Percentiles rank a stretch among this genome's conserved stretches.
Evolutionary conservation across 1,139 yeast genomes (phyloP).

Genomic region (Debaryomyces sp.): DNA sequence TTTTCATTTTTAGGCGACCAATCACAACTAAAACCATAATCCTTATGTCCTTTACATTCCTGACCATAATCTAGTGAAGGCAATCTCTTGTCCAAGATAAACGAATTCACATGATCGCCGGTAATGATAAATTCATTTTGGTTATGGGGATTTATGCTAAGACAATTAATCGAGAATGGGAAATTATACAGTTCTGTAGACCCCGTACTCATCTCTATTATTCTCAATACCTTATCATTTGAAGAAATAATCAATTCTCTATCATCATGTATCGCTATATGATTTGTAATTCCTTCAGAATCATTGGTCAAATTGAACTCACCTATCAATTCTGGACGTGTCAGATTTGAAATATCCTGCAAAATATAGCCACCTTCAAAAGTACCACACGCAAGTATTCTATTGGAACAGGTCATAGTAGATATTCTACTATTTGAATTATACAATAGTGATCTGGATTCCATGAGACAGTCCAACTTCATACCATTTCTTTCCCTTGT

Average conservation of each 20-base stretch:
- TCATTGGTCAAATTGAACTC: conserved; percentile 47
- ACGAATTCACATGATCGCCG: conserved; percentile 51
- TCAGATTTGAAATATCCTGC: conserved; percentile 31
- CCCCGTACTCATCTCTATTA: conserved; percentile 35
- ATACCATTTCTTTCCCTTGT: conserved; percentile 26
- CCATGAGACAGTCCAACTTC: conserved; percentile 41
- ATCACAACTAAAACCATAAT: conserved; percentile 63
- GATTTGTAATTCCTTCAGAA: conserved; percentile 59
- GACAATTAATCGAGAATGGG: conserved; percentile 57
- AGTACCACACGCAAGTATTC: conserved; percentile 55
- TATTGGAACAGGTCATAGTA: conserved; percentile 47
- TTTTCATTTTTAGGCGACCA: conserved; percentile 52
- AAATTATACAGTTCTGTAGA: conserved; percentile 18
- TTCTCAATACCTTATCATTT: conserved; percentile 49
- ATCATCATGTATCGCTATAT: conserved; percentile 38
- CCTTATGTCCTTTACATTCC: conserved; percentile 49
- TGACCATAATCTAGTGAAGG: conserved; percentile 15
- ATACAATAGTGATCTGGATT: conserved; percentile 34
- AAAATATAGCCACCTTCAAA: conserved; percentile 56
- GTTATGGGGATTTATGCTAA: conserved; percentile 41
- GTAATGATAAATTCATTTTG: conserved; percentile 45
- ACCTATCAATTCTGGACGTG: conserved; percentile 26
- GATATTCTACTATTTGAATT: conserved; percentile 48
- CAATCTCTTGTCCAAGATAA: conserved; percentile 47
- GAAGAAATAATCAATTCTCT: conserved; percentile 43